Conservation (phyloP, 495 filamentous ascomycete genomes). For the Emericellopsis terricola region DNA sequence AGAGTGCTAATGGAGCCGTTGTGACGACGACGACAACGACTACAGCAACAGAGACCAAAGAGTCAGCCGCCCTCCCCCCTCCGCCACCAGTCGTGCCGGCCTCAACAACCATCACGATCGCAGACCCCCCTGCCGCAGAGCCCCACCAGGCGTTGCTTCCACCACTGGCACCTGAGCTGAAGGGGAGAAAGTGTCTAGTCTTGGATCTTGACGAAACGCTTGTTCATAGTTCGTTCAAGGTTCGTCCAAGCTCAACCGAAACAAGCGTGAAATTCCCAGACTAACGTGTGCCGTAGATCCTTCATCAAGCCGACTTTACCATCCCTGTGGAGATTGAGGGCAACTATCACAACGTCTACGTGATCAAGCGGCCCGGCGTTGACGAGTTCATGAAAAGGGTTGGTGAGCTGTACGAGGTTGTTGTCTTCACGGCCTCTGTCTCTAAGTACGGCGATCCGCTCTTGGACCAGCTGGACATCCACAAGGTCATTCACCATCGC, state of each 20-base stretch:
- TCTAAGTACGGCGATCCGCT: conserved; percentile 98
- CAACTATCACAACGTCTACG: conserved; percentile 98
- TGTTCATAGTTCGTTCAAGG: conserved; percentile 99
- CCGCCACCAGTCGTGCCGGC: conserved; percentile 37
- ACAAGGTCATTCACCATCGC: conserved; percentile 88
- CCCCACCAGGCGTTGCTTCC: conserved; percentile 61
- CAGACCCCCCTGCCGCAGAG: conserved; percentile 16
- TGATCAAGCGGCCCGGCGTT: conserved; percentile 94
- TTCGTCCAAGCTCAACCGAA: conserved; percentile 20
- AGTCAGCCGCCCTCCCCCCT: too few species aligned
- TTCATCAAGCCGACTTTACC: conserved; percentile 96
- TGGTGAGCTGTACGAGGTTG: conserved; percentile 93
- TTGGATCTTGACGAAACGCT: conserved; percentile 96
- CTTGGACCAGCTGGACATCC: conserved; percentile 92
- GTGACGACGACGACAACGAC: too few species aligned
- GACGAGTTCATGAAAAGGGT: conserved; percentile 98
- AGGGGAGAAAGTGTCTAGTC: conserved; percentile 83
- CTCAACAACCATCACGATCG: too few species aligned
- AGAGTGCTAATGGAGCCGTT: too few species aligned
- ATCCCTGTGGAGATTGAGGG: conserved; percentile 99
- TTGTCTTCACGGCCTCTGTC: conserved; percentile 96
- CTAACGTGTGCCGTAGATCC: conserved; percentile 61
- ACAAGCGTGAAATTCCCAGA: neutral
- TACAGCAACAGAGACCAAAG: too few species aligned
- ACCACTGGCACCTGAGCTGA: conserved; percentile 55